Conservation (phyloP, 208 protist species). For the Crithidia thermophila region DNA sequence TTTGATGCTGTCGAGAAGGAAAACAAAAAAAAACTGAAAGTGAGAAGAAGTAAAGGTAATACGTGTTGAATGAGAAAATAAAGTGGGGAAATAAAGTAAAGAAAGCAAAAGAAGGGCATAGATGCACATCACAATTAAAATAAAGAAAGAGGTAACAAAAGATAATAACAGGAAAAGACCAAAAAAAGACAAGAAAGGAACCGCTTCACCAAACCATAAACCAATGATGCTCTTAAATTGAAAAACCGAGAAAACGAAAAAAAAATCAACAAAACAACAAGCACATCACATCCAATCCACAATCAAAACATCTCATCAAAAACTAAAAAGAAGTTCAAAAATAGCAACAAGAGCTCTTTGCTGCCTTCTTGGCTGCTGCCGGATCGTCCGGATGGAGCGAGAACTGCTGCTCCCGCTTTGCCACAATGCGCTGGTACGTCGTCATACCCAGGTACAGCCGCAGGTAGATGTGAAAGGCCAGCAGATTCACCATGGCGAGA, state of each 20-base stretch:
- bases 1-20: too few species aligned
- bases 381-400: not conserved
- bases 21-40: not conserved
- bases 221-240: not conserved
- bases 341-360: conserved; percentile 11
- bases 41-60: not conserved
- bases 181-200: too few species aligned
- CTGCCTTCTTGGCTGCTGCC: not conserved
- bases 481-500: conserved; percentile 52
- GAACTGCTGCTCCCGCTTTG: conserved; percentile 32
- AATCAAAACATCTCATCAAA: too few species aligned
- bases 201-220: not conserved
- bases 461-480: conserved; percentile 68
- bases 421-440: conserved; percentile 72
- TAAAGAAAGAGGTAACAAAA: not conserved
- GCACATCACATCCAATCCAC: too few species aligned
- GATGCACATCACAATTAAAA: not conserved
- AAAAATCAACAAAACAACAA: not conserved
- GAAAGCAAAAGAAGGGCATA: not conserved
- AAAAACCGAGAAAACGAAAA: not conserved
- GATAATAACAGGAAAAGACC: not conserved
- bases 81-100: not conserved
- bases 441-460: conserved; percentile 37
- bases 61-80: too few species aligned
- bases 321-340: not conserved